Percentiles rank a stretch among this genome's conserved stretches.
phyloP scores from a whole-genome alignment of 495 filamentous ascomycete species.

The Aspergillus bridgeri region DNA sequence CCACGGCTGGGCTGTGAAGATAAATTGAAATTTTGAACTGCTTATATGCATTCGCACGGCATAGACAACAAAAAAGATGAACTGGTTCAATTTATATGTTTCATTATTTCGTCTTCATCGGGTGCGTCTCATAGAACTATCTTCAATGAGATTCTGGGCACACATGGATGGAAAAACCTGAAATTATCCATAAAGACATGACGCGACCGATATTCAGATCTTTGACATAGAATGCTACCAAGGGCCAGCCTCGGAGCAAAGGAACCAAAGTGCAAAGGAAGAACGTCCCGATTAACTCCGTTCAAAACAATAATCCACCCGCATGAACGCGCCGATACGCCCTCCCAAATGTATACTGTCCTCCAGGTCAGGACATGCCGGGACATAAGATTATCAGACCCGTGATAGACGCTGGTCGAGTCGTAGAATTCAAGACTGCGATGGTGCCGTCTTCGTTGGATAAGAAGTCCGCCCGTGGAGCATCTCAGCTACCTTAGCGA shows the following conservation, averaged over 20 bases:
- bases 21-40: neutral
- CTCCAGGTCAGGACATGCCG: neutral
- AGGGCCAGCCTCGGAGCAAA: neutral
- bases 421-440: neutral
- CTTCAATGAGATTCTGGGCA: neutral
- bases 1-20: neutral
- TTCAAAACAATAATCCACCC: neutral
- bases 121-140: neutral
- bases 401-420: neutral
- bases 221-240: neutral
- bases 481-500: constrained; percentile 28
- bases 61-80: neutral
- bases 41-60: neutral
- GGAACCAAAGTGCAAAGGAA: neutral
- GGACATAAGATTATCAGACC: constrained; percentile 8
- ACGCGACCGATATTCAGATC: neutral
- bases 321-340: neutral
- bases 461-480: neutral
- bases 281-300: neutral
- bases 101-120: neutral
- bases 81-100: neutral
- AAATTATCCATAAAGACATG: neutral
- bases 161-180: neutral
- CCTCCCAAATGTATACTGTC: neutral
- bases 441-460: constrained; percentile 2